These are phyloP conservation scores for Penstemon eatonii DNA, from an alignment of 257 asterid genomes.

Conservation along the genomic window DNA sequence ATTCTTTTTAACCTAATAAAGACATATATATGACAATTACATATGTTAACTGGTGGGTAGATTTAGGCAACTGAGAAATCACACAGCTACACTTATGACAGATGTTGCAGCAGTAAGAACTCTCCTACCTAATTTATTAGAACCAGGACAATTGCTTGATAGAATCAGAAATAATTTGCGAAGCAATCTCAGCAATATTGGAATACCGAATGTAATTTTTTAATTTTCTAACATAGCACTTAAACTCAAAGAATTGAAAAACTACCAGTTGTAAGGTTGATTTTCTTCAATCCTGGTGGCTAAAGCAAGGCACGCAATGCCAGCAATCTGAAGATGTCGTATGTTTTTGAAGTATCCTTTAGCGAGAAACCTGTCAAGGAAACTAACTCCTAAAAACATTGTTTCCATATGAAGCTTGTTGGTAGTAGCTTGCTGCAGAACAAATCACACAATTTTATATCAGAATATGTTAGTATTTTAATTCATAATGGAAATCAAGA, in stretches of 20 bases:
- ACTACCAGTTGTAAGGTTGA: constrained; percentile 83
- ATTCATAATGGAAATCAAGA: not conserved
- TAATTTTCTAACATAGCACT: not conserved
- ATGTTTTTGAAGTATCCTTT: constrained; percentile 74
- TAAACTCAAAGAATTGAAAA: constrained; percentile 10
- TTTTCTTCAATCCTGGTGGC: constrained; percentile 98
- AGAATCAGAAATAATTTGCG: not conserved
- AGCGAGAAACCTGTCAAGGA: constrained; percentile 78
- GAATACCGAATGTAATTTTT: not conserved
- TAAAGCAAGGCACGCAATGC: constrained; percentile 88
- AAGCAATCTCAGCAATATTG: not conserved
- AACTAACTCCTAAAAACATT: constrained; percentile 80
- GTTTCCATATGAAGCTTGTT: constrained; percentile 82
- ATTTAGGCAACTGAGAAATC: not conserved
- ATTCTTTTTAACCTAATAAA: constrained; percentile 4
- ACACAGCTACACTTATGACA: not conserved
- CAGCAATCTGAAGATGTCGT: constrained; percentile 79
- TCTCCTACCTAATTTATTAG: constrained; percentile 11
- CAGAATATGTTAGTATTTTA: not conserved
- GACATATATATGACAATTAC: not conserved
- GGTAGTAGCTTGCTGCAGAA: constrained; percentile 63
- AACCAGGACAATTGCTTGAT: not conserved
- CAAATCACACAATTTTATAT: constrained; percentile 10
- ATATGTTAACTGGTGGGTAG: not conserved
- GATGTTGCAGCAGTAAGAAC: not conserved